Conservation (phyloP, 495 filamentous ascomycete genomes). For the Talaromyces nanjingensis region DNA sequence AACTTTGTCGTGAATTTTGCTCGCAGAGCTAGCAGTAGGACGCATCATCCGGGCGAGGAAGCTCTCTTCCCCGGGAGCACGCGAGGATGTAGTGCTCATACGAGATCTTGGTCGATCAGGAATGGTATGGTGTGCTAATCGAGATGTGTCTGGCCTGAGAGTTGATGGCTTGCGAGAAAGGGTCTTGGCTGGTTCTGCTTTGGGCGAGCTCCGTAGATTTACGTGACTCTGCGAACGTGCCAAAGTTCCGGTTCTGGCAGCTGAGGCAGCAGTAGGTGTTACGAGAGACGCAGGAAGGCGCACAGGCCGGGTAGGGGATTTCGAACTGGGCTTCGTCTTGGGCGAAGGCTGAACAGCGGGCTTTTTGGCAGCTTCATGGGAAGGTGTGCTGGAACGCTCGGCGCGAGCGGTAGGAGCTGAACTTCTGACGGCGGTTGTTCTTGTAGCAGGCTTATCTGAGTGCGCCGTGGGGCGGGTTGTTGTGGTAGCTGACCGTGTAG, state of each 20-base stretch:
- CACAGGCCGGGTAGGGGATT: constrained; percentile 58
- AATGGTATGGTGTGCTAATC: constrained; percentile 25
- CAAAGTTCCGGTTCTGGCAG: constrained; percentile 43
- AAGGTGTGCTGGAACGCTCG: constrained; percentile 26
- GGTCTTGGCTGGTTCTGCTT: constrained; percentile 9
- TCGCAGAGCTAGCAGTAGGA: constrained; percentile 71
- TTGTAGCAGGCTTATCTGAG: constrained; percentile 24
- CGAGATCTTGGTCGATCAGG: constrained; percentile 37
- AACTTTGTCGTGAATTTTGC: constrained; percentile 67
- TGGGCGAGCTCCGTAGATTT: constrained; percentile 24
- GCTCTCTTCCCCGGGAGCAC: constrained; percentile 53
- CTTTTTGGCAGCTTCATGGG: constrained; percentile 23
- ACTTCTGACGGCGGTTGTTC: constrained; percentile 8
- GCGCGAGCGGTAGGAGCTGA: constrained; percentile 17
- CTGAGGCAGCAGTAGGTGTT: constrained; percentile 55
- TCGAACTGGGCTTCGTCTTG: constrained; percentile 49
- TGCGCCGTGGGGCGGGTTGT: constrained; percentile 13
- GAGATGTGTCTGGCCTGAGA: constrained; percentile 20
- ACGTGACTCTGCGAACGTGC: constrained; percentile 37
- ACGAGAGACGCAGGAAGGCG: constrained; percentile 55
- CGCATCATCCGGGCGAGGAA: constrained; percentile 94
- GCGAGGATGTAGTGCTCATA: constrained; percentile 30
- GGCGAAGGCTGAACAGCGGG: constrained; percentile 12
- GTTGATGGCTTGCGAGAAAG: constrained; percentile 39
- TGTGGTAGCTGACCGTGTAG: constrained; percentile 12